phyloP scores from a whole-genome alignment of 768 basidiomycete genomes.

The Amanita subjunquillea region DNA sequence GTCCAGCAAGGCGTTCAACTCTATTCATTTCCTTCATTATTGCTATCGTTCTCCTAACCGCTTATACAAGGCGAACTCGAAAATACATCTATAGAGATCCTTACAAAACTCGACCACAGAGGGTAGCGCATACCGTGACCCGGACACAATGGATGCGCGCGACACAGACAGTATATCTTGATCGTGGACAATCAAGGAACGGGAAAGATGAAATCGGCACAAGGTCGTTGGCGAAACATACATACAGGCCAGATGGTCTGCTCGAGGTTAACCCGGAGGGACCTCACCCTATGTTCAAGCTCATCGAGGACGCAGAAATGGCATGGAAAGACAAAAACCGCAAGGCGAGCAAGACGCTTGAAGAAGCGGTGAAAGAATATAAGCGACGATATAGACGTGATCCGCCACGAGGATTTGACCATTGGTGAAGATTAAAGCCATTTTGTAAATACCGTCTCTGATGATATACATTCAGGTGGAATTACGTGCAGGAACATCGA shows the following conservation, averaged over 20 bases:
- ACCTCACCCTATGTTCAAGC: conserved; percentile 67
- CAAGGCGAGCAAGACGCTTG: conserved; percentile 66
- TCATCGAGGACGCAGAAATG: conserved; percentile 63
- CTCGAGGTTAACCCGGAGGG: conserved; percentile 29
- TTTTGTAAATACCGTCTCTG: neutral
- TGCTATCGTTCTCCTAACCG: neutral
- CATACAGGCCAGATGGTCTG: conserved; percentile 27
- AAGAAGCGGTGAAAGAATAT: conserved; percentile 72
- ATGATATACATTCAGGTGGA: conserved; percentile 23
- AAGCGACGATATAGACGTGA: conserved; percentile 56
- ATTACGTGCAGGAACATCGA: conserved; percentile 45
- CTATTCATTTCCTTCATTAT: neutral
- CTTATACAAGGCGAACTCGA: neutral
- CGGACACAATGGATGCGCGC: conserved; percentile 7
- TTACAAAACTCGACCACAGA: neutral
- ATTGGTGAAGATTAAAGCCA: conserved; percentile 44
- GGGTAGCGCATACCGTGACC: conserved; percentile 6
- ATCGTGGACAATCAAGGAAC: neutral
- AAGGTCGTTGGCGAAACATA: conserved; percentile 17
- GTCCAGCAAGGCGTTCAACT: neutral
- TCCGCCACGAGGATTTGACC: conserved; percentile 80
- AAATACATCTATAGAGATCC: neutral
- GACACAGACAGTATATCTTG: conserved; percentile 3
- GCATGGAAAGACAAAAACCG: conserved; percentile 52
- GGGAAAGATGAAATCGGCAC: neutral